A percentile compares a stretch with the other conserved stretches of the same genome.
These are phyloP conservation scores for Amanita polypyramis DNA, from an alignment of 768 basidiomycete genomes.

Conservation along the genomic window DNA sequence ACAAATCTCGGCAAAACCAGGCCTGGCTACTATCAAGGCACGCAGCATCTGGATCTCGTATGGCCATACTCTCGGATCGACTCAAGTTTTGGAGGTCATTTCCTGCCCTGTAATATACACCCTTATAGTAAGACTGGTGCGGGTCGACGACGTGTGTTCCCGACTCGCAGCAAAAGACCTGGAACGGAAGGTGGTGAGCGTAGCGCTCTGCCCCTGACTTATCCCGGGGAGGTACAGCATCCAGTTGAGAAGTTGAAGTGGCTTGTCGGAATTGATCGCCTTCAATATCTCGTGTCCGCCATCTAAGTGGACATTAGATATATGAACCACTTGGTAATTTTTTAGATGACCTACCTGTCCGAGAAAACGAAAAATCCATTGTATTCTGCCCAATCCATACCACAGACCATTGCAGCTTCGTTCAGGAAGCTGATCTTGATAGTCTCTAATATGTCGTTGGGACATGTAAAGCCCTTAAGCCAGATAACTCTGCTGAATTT, in stretches of 20 bases:
- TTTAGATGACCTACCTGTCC: constrained; percentile 49
- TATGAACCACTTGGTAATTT: not conserved
- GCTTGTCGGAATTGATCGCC: constrained; percentile 98
- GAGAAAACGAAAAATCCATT: constrained; percentile 98
- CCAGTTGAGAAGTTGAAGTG: constrained; percentile 83
- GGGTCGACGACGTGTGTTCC: constrained; percentile 98
- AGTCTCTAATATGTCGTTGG: constrained; percentile 94
- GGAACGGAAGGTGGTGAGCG: constrained; percentile 89
- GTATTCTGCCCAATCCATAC: constrained; percentile 99
- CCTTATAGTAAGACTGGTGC: constrained; percentile 89
- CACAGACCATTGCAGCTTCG: constrained; percentile 96
- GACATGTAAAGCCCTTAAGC: constrained; percentile 98
- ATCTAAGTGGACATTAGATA: constrained; percentile 34
- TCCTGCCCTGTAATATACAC: constrained; percentile 77
- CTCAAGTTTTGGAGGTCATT: constrained; percentile 74
- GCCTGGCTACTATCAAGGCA: constrained; percentile 96
- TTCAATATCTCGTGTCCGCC: constrained; percentile 96
- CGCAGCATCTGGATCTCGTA: constrained; percentile 66
- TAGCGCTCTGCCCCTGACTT: constrained; percentile 72
- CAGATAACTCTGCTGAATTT: constrained; percentile 88
- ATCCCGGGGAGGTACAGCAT: constrained; percentile 90
- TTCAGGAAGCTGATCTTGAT: constrained; percentile 85
- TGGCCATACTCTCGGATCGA: constrained; percentile 38
- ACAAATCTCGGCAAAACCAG: constrained; percentile 97
- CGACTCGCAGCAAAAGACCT: constrained; percentile 97